Percentiles rank a stretch among this genome's conserved stretches.
Conservation (phyloP, 495 filamentous ascomycete species). For the Penicillium odoratum region DNA sequence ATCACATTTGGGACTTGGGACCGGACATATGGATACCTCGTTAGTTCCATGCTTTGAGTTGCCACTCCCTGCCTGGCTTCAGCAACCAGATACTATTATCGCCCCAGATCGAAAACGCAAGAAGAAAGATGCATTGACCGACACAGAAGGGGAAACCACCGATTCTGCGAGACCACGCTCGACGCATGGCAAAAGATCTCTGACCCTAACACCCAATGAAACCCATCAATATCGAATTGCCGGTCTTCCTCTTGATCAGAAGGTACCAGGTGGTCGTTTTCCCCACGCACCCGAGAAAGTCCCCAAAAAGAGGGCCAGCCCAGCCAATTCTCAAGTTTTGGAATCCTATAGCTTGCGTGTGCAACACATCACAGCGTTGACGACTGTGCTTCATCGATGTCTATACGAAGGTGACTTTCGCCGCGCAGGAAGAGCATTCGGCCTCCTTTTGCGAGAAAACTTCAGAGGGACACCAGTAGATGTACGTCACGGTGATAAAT, state of each 20-base stretch:
- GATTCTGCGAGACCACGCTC: not conserved
- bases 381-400: conserved; percentile 61
- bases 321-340: conserved; percentile 36
- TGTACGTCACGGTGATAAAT: conserved; percentile 54
- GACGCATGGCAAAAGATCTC: conserved; percentile 5
- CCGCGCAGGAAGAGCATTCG: conserved; percentile 65
- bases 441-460: conserved; percentile 59
- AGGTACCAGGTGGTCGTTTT: conserved; percentile 44
- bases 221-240: conserved; percentile 49
- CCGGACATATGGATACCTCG: conserved; percentile 35
- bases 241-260: conserved; percentile 44
- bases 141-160: conserved; percentile 33
- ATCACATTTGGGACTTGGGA: conserved; percentile 17
- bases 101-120: conserved; percentile 41
- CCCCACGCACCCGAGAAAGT: conserved; percentile 34
- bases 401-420: conserved; percentile 59
- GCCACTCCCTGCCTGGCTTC: conserved; percentile 43
- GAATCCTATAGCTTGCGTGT: conserved; percentile 42
- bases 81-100: conserved; percentile 34
- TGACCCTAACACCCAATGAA: conserved; percentile 47
- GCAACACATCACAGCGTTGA: conserved; percentile 61
- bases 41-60: conserved; percentile 41
- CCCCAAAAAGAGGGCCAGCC: conserved; percentile 26
- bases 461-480: conserved; percentile 53
- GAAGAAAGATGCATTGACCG: conserved; percentile 31